Base-by-base conservation (phyloP, 495 filamentous ascomycete genomes). In the Rhypophila decipiens region DNA sequence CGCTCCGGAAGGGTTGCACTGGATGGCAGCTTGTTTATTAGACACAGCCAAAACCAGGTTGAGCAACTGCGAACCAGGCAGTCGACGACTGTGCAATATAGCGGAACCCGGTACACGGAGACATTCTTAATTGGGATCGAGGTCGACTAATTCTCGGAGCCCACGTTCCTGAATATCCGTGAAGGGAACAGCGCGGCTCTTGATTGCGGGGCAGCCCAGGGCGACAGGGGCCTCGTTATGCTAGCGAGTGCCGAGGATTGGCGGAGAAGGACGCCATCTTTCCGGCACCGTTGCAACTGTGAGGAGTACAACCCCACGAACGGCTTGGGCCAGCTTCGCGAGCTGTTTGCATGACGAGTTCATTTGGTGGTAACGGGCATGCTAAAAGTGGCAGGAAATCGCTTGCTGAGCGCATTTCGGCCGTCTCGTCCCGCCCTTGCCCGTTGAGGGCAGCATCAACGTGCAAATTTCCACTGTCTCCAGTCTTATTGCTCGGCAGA, bases 41-140 rank as follows among this genome's bases (percentile, higher is more conserved):
- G 47, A 52, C 59, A 57, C 45, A 45, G 17, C 5, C n/a, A 35
- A 36, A 56, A 42, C 38, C n/a, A n/a, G n/a, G n/a, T n/a, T n/a
- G n/a, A n/a, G n/a, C n/a, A 53, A 47, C 60, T 52, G 56, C 56
- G 50, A 52, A 61, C 60, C 60, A 43, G 60, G 60, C 42, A 44
- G 42, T 19, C 39, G 13, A 50, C 20, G 23, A 39, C n/a, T 27
- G 27, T 23, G 23, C 27, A 50, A 37, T 29, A n/a, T 35, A 22
- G 47, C 46, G 46, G 51, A 61, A 57, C 61, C 50, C 44, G 61
- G 58, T 58, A 43, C 22, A 15, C 35, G 41, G 38, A 37, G 36
- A 33, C 49, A 44, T 50, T 37, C 46, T 57, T 54, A 42, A 47
- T 55, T 59, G 35, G 50, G 45, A 47, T 57, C 27, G 52, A 38